Evolutionary conservation across 2,329 filamentous ascomycete species (phyloP).

Genomic region (Paramyrothecium roridum): DNA sequence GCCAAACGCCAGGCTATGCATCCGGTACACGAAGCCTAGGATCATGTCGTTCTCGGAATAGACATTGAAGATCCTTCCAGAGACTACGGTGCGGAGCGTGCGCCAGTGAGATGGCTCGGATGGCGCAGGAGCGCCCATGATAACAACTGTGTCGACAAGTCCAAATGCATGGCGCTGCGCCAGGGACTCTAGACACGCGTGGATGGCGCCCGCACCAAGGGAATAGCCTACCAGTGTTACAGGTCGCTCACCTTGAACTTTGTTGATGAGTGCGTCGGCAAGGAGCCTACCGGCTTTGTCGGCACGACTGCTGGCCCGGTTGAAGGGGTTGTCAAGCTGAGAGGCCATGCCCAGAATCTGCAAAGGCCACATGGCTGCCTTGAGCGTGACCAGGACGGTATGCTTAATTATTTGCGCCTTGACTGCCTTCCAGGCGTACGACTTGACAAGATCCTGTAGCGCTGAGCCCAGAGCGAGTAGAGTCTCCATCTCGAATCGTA

Average conservation of each 20-base stretch:
- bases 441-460: conserved; percentile 68
- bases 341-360: conserved; percentile 63
- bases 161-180: conserved; percentile 80
- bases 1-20: conserved; percentile 77
- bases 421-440: conserved; percentile 71
- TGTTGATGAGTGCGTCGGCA: conserved; percentile 79
- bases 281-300: conserved; percentile 79
- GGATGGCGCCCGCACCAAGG: conserved; percentile 77
- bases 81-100: conserved; percentile 71
- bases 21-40: conserved; percentile 81
- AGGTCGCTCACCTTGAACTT: conserved; percentile 76
- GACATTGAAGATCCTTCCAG: conserved; percentile 81
- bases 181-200: conserved; percentile 72
- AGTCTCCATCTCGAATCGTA: conserved; percentile 78
- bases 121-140: conserved; percentile 79
- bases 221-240: conserved; percentile 82
- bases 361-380: conserved; percentile 68
- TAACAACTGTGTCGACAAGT: conserved; percentile 75
- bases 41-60: conserved; percentile 87
- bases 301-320: conserved; percentile 69
- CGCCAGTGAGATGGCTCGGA: conserved; percentile 72
- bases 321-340: conserved; percentile 79
- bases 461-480: conserved; percentile 74
- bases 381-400: conserved; percentile 65
- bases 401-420: conserved; percentile 72